Evolutionary conservation across 371 early-diverging fungal species (phyloP), one percentile per base, ranked within the genome.

Genomic region (Apophysomyces sp.): DNA sequence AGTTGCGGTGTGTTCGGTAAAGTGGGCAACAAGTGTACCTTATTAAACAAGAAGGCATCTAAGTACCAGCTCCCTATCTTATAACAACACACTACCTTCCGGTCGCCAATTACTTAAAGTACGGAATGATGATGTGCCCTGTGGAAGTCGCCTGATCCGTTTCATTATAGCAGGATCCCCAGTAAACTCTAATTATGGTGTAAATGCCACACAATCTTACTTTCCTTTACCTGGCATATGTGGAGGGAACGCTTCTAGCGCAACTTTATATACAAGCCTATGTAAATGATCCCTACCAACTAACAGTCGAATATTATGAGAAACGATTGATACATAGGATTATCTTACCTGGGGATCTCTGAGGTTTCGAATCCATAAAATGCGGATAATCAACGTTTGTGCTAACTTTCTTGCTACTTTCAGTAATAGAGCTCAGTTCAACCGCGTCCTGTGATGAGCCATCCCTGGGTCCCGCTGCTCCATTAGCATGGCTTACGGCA

Each of bases 1-100:
- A 1, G 92, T 69, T 4, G 84, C 93, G 21, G 85, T 86, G 72
- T 97, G 98, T 60, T 96, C 96, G 2, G 86, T 81, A 26, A 94
- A 80, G 55, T 92, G 90, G 2, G 93, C 93, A 4, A 95, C 87
- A 29, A 95, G 68, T 3, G 75, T 86, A 7, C 90, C 88, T 70
- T 52, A 5, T 16, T 29, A 30, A 2, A 7, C 9, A 32, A n/a
- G n/a, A n/a, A n/a, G n/a, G n/a, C n/a, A n/a, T n/a, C n/a, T n/a
- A n/a, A n/a, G n/a, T n/a, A n/a, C n/a, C n/a, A n/a, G n/a, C n/a
- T n/a, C n/a, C n/a, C n/a, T n/a, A n/a, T n/a, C n/a, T n/a, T 18
- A 37, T 27, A 12, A 18, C 11, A 44, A 27, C n/a, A 49, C 4
- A 24, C 30, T 73, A 56, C 82, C 77, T 52, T 78, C 82, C 27